Base-by-base conservation (phyloP, 768 basidiomycete genomes). In the Mycena latifolia region DNA sequence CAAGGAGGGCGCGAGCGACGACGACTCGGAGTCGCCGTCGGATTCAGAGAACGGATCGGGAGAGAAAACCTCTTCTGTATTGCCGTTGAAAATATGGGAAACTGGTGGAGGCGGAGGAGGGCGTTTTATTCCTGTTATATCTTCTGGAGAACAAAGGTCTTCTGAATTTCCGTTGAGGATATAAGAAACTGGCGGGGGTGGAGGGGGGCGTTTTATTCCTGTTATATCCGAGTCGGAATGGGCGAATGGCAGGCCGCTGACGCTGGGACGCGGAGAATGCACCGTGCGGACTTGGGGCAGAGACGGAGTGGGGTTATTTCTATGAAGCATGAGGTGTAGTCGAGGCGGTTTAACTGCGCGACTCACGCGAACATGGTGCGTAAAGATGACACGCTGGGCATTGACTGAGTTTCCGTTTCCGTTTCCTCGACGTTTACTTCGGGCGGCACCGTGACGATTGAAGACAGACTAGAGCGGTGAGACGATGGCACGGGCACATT, bases 341-440 rank as follows among this genome's bases (percentile, higher is more conserved):
- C 45, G 41, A 9, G 45, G 4, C 24, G 51, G n/a, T 4, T 33
- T 45, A 45, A 61, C 61, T 35, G 1, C 41, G 24, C n/a, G 8
- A 84, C 87, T 79, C 77, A 89, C 87, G 77, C 77, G 65, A 87
- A 84, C 71, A 77, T 80, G 63, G 71, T 80, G 61, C 83, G 80
- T 62, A 85, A 74, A 2, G 84, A 82, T 15, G 85, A 73, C 0
- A 86, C 82, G 46, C 76, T 71, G 22, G 65, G 68, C 35, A 74
- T 70, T n/a, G 74, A 53, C 28, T 65, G n/a, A n/a, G n/a, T n/a
- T n/a, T n/a, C n/a, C n/a, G n/a, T n/a, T n/a, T n/a, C 61, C 17
- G 72, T 57, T 43, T 73, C 72, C 55, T 66, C 65, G 17, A 45
- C 54, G 31, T 61, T 60, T 4, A 46, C 59, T 43, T 55, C 55